phyloP scores from a whole-genome alignment of 2,329 filamentous ascomycete genomes.

The Diaporthe velutina region DNA sequence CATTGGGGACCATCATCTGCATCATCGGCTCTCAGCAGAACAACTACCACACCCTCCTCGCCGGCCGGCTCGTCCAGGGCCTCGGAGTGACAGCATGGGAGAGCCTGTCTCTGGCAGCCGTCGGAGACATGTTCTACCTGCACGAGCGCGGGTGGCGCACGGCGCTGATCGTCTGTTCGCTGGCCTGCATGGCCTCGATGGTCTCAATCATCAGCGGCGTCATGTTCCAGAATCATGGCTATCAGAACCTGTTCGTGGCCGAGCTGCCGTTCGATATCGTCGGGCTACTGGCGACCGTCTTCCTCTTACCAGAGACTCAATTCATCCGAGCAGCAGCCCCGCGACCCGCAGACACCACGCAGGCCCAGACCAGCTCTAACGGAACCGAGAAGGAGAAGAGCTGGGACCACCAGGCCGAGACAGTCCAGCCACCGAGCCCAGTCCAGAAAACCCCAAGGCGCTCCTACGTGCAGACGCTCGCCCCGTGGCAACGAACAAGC shows the following conservation, averaged over 20 bases:
- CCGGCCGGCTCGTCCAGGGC: conserved; percentile 49
- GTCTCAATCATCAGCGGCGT: conserved; percentile 48
- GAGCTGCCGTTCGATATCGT: conserved; percentile 47
- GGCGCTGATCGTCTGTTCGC: conserved; percentile 47
- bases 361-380: neutral
- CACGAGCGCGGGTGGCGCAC: conserved; percentile 49
- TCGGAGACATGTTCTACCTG: conserved; percentile 51
- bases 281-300: conserved; percentile 43
- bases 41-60: conserved; percentile 49
- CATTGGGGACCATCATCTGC: conserved; percentile 46
- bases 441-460: neutral
- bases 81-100: conserved; percentile 50
- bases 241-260: conserved; percentile 47
- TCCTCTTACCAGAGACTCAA: conserved; percentile 48
- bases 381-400: conserved; percentile 31
- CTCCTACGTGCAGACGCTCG: conserved; percentile 32
- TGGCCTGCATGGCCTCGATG: conserved; percentile 47
- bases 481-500: neutral
- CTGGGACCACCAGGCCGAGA: conserved; percentile 11
- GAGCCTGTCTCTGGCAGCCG: conserved; percentile 48
- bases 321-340: conserved; percentile 29
- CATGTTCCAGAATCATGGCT: conserved; percentile 47
- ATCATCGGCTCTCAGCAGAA: conserved; percentile 45
- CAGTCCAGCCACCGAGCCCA: neutral
- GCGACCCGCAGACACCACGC: neutral